Evolutionary conservation across 2,329 filamentous ascomycete genomes (phyloP), one percentile per base, ranked within the genome.

Genomic region (Purpureocillium takamizusanense): DNA sequence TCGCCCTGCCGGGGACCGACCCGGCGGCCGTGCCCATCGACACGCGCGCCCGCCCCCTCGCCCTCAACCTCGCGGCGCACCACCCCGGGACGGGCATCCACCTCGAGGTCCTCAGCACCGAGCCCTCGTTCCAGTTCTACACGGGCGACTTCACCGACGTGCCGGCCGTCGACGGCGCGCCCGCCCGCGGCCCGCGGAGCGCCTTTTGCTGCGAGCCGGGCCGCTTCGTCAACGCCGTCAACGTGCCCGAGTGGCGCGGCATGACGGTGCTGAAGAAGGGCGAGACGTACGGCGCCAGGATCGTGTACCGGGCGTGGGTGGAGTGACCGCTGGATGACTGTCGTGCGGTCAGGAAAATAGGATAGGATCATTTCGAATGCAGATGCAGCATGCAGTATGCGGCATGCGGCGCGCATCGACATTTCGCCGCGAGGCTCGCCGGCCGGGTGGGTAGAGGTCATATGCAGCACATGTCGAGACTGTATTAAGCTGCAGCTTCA

Each of bases 91-190:
- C 80, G 21, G 77, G 78, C 45, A 72, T 95, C 48, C 83, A 94
- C 57, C 77, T 97, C 36, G 86, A 95, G 61, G 83, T 95, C 6
- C 69, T 79, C 53, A 92, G 86, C 67, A 97, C 90, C 0, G 90
- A 97, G 68, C 92, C 92, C 0, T 86, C 87, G 0, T 97, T 95
- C 70, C 90, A 97, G 61, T 94, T 95, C 66, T 97, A 97, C 65
- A 94, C 88, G 0, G 92, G 90, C 47, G 82, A 85, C 55, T 82
- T 80, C 54, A 88, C 94, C 47, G 67, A 92, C 51, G 82, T 94
- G 11, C 82, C 85, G 0, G 81, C 67, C 23, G 68, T 78, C 4
- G 71, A 69, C n/a, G 70, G 70, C 3, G 60, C 75, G 21, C 76
- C 82, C 0, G 79, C 81, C 1, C 74, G 86, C 35, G 76, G 72